Conservation (phyloP, 257 asterid genomes). For the Nicotiana knightiana region DNA sequence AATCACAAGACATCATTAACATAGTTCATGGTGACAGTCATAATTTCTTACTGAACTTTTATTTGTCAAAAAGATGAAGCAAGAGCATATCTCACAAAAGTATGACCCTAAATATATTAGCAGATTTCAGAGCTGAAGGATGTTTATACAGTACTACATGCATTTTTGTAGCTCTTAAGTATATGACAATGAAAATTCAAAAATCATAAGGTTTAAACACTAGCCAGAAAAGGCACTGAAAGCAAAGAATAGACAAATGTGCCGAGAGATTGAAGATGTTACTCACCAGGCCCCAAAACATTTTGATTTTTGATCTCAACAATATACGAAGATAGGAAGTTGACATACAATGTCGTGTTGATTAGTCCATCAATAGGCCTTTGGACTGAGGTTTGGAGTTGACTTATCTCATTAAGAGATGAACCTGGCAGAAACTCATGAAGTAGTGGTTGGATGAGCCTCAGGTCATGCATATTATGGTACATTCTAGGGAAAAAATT, state of each 20-base stretch:
- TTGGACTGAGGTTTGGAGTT: constrained; percentile 65
- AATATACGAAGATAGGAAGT: constrained; percentile 77
- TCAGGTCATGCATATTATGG: constrained; percentile 57
- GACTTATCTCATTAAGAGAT: constrained; percentile 47
- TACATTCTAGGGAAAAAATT: constrained; percentile 75
- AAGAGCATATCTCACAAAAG: background rate
- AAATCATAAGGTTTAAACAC: background rate
- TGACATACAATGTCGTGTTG: constrained; percentile 71
- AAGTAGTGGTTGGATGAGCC: constrained; percentile 89
- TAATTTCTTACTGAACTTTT: background rate
- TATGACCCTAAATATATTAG: background rate
- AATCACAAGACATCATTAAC: background rate
- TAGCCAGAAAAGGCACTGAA: background rate
- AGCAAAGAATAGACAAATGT: background rate
- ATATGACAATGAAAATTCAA: background rate
- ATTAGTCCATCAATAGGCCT: constrained; percentile 58
- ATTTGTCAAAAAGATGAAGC: background rate
- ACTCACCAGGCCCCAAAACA: constrained; percentile 83
- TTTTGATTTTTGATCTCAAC: constrained; percentile 75
- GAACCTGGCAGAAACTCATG: constrained; percentile 93
- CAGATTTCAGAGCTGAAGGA: background rate
- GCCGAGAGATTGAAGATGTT: constrained; percentile 10
- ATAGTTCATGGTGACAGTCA: background rate
- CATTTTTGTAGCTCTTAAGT: background rate
- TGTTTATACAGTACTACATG: background rate